phyloP scores from a whole-genome alignment of 306 rosid species.

The Prunus campanulata region DNA sequence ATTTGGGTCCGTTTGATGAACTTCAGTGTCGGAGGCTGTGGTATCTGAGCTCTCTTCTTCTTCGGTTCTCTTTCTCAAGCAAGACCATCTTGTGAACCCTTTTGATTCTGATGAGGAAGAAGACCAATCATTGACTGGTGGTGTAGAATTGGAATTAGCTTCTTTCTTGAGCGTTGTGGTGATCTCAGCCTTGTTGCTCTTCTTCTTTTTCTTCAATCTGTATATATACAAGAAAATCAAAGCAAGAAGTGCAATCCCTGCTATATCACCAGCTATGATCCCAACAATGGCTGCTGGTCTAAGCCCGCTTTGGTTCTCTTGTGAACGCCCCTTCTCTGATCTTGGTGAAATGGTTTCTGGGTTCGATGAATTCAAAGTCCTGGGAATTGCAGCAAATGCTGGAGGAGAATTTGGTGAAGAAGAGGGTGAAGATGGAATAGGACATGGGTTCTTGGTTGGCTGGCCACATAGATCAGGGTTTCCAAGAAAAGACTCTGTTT shows the following conservation, averaged over 20 bases:
- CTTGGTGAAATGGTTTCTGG: conserved; percentile 14
- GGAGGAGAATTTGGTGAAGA: conserved; percentile 66
- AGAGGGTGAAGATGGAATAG: conserved; percentile 57
- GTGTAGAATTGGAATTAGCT: conserved; percentile 7
- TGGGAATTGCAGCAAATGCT: conserved; percentile 86
- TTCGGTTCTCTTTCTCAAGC: conserved; percentile 59
- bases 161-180: conserved; percentile 33
- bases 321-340: conserved; percentile 11
- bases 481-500: conserved; percentile 41
- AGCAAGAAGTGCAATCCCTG: conserved; percentile 50
- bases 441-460: conserved; percentile 44
- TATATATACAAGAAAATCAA: conserved; percentile 49
- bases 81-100: conserved; percentile 78
- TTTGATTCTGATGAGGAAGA: conserved; percentile 56
- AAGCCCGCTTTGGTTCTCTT: conserved; percentile 35
- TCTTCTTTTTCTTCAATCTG: conserved; percentile 48
- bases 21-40: conserved; percentile 29
- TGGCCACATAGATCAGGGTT: conserved; percentile 66
- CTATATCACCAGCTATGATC: conserved; percentile 65
- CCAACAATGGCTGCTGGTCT: conserved; percentile 53
- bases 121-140: conserved; percentile 37
- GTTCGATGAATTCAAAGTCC: conserved; percentile 35
- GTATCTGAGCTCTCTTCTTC: conserved; percentile 44
- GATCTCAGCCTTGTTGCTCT: conserved; percentile 8
- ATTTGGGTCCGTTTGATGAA: not conserved